Percentiles rank a stretch among this genome's conserved stretches.
Evolutionary conservation across 1,139 yeast species (phyloP).

Genomic region (Debaryomycetaceae sp.): DNA sequence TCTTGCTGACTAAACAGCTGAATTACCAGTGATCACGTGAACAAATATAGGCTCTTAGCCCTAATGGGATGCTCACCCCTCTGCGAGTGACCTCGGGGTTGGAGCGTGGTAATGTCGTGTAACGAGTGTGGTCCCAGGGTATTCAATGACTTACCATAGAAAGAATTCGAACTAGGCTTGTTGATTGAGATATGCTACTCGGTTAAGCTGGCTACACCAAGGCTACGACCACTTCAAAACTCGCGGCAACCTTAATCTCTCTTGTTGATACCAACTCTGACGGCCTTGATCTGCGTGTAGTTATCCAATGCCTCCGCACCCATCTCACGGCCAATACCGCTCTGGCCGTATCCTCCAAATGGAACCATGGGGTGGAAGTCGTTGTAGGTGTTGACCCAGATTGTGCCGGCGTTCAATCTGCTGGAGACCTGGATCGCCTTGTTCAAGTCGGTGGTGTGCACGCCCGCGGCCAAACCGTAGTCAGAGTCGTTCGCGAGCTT

Average conservation of each 20-base stretch:
- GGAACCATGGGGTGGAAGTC: conserved; percentile 75
- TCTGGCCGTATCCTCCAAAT: conserved; percentile 79
- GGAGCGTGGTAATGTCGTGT: too few relatives aligned
- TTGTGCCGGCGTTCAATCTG: conserved; percentile 67
- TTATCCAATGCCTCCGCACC: conserved; percentile 76
- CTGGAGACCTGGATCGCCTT: conserved; percentile 44
- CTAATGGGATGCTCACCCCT: too few relatives aligned
- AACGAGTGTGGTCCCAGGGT: too few relatives aligned
- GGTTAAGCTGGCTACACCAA: too few relatives aligned
- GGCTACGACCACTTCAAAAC: too few relatives aligned
- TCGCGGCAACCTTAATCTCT: background rate
- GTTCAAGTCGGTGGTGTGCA: conserved; percentile 51
- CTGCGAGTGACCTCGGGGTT: too few relatives aligned
- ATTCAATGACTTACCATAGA: too few relatives aligned
- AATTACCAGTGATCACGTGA: too few relatives aligned
- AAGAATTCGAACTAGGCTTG: too few relatives aligned
- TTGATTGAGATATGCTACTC: too few relatives aligned
- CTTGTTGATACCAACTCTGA: conserved; percentile 31
- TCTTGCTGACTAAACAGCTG: too few relatives aligned
- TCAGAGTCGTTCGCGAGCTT: conserved; percentile 60
- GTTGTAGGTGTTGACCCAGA: conserved; percentile 81
- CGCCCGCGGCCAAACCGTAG: conserved; percentile 81
- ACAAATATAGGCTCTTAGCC: too few relatives aligned
- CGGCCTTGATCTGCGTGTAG: conserved; percentile 77
- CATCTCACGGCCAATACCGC: conserved; percentile 91